phyloP scores from a whole-genome alignment of 805 yeast genomes.

The Hanseniaspora occidentalis region DNA sequence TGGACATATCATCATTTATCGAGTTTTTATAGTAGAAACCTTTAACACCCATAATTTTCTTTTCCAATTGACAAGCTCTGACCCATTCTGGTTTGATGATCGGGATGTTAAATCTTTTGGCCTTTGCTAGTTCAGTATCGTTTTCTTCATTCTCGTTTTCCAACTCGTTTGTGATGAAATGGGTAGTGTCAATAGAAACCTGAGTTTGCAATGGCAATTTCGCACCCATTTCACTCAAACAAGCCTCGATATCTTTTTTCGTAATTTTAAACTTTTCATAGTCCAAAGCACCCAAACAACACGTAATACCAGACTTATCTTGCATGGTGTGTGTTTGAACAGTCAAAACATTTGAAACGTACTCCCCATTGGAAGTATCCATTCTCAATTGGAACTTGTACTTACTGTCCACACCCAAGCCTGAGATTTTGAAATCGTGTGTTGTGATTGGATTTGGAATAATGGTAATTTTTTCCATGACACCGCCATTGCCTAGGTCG shows the following conservation, averaged over 20 bases:
- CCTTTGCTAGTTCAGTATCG: slow-evolving; percentile 53
- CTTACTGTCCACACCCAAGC: slow-evolving; percentile 74
- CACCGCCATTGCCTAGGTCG: slow-evolving; percentile 5
- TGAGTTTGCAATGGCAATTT: slow-evolving; percentile 51
- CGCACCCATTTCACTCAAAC: slow-evolving; percentile 68
- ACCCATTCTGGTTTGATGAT: slow-evolving; percentile 95
- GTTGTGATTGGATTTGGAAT: slow-evolving; percentile 75
- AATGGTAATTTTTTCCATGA: slow-evolving; percentile 50
- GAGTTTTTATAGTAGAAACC: slow-evolving; percentile 42
- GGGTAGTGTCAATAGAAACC: slow-evolving; percentile 87
- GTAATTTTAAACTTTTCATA: slow-evolving; percentile 34
- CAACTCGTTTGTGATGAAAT: slow-evolving; percentile 46
- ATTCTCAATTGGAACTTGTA: slow-evolving; percentile 71
- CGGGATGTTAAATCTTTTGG: slow-evolving; percentile 79
- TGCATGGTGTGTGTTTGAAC: slow-evolving; percentile 92
- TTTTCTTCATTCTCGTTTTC: slow-evolving; percentile 20
- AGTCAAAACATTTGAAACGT: slow-evolving; percentile 49
- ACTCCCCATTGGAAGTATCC: slow-evolving; percentile 85
- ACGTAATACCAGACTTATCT: slow-evolving; percentile 82
- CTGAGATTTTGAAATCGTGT: slow-evolving; percentile 77
- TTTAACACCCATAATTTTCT: slow-evolving; percentile 85
- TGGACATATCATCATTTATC: slow-evolving; percentile 2
- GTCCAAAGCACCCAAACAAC: slow-evolving; percentile 75
- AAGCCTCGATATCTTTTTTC: slow-evolving; percentile 43
- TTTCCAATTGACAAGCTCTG: slow-evolving; percentile 81